Evolutionary conservation across 1,284 basidiomycete genomes (phyloP).

Genomic region (Ceratorhiza oryzae-sativae): DNA sequence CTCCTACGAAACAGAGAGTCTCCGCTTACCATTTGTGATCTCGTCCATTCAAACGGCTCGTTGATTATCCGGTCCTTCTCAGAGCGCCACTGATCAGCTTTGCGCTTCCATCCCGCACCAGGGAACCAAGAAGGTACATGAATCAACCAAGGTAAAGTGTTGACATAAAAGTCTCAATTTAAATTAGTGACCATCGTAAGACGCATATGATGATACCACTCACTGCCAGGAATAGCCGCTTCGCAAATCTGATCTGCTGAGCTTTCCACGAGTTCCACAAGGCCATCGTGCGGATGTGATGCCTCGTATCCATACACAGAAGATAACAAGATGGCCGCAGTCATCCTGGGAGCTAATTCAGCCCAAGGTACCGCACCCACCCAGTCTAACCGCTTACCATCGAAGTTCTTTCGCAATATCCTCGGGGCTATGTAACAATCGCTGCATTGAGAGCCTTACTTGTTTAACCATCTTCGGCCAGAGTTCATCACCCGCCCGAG

Average conservation of each 20-base stretch:
- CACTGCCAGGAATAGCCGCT: background rate
- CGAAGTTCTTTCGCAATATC: background rate
- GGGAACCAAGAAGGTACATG: constrained; percentile 36
- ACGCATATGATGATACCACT: background rate
- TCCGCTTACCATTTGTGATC: background rate
- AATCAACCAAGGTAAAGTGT: constrained; percentile 8
- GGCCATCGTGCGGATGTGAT: constrained; percentile 13
- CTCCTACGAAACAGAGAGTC: background rate
- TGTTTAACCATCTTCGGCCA: constrained; percentile 18
- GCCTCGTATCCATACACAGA: constrained; percentile 32
- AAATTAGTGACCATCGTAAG: background rate
- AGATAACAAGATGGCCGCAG: background rate
- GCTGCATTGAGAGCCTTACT: constrained; percentile 8
- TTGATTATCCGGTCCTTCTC: background rate
- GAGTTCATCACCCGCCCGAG: background rate
- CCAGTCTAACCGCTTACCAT: background rate
- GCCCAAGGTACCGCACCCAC: no score
- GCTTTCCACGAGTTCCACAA: constrained; percentile 14
- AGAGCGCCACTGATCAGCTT: background rate
- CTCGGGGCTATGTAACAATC: background rate
- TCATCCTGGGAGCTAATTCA: no score
- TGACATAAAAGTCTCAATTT: constrained; percentile 5
- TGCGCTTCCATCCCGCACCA: constrained; percentile 37
- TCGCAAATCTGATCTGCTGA: background rate
- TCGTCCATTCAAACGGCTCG: constrained; percentile 7